Conservation (phyloP, 2,329 filamentous ascomycete species). For the Alternaria brassicicola region DNA sequence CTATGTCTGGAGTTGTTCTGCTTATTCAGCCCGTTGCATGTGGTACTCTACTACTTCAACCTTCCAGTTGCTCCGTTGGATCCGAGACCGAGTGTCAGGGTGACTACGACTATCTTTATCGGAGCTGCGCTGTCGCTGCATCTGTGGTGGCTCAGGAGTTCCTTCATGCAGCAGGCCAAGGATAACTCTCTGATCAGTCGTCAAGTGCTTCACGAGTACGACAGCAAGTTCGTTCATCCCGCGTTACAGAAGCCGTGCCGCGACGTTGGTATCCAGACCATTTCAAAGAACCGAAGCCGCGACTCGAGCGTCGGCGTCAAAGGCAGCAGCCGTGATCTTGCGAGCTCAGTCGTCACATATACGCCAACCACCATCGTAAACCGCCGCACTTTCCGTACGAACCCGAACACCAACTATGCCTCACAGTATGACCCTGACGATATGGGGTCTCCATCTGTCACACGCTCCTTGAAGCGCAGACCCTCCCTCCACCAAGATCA, state of each 20-base stretch:
- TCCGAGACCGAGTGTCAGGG: slow-evolving; percentile 80
- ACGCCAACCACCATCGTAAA: slow-evolving; percentile 67
- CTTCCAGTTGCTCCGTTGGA: slow-evolving; percentile 79
- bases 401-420: slow-evolving; percentile 81
- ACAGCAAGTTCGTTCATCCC: slow-evolving; percentile 93
- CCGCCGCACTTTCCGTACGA: slow-evolving; percentile 77
- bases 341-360: slow-evolving; percentile 64
- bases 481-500: slow-evolving; percentile 32
- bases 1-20: slow-evolving; percentile 83
- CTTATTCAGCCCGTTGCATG: slow-evolving; percentile 89
- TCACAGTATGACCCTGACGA: slow-evolving; percentile 74
- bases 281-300: slow-evolving; percentile 39
- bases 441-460: slow-evolving; percentile 23
- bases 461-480: slow-evolving; percentile 30
- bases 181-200: slow-evolving; percentile 85
- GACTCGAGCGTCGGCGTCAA: slow-evolving; percentile 49
- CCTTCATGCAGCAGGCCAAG: slow-evolving; percentile 83
- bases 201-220: slow-evolving; percentile 93
- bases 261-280: slow-evolving; percentile 80
- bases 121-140: slow-evolving; percentile 77
- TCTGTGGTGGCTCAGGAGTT: slow-evolving; percentile 72
- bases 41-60: slow-evolving; percentile 88
- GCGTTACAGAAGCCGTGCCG: slow-evolving; percentile 80
- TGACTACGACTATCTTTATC: slow-evolving; percentile 81
- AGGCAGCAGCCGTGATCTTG: slow-evolving; percentile 51